A percentile compares a stretch with the other conserved stretches of the same genome.
Evolutionary conservation across 768 basidiomycete genomes (phyloP).

Genomic region (Russula sp.): DNA sequence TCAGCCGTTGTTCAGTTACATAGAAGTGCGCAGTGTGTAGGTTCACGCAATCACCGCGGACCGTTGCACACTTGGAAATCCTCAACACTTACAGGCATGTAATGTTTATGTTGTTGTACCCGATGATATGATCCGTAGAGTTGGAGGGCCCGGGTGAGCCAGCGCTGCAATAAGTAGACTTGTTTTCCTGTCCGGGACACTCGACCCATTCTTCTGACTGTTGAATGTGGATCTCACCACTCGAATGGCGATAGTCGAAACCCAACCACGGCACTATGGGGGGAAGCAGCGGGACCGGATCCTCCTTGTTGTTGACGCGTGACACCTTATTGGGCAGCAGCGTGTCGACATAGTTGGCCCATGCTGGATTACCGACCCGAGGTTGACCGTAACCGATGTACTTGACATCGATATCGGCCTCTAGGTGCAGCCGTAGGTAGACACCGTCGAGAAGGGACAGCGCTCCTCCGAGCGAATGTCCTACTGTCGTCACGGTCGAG

Average conservation of each 20-base stretch:
- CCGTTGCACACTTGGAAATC: too few relatives aligned
- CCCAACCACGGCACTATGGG: too few relatives aligned
- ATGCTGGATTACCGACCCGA: constrained; percentile 45
- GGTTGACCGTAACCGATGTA: constrained; percentile 44
- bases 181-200: constrained; percentile 14
- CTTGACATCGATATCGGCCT: constrained; percentile 30
- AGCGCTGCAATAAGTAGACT: constrained; percentile 4
- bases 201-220: neutral
- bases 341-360: constrained; percentile 30
- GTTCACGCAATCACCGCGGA: too few relatives aligned
- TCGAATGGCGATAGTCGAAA: constrained; percentile 20
- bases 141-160: too few relatives aligned
- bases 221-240: constrained; percentile 21
- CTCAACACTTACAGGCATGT: too few relatives aligned
- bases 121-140: too few relatives aligned
- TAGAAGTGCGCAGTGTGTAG: too few relatives aligned
- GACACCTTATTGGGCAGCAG: neutral
- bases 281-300: constrained; percentile 22
- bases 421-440: constrained; percentile 28
- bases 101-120: too few relatives aligned
- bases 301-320: constrained; percentile 21
- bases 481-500: constrained; percentile 36
- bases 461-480: constrained; percentile 22
- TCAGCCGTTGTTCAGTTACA: too few relatives aligned
- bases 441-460: constrained; percentile 29